A percentile compares a stretch with the other conserved stretches of the same genome.
Evolutionary conservation across 768 basidiomycete species (phyloP).

Genomic region (Termitomyces heimii): DNA sequence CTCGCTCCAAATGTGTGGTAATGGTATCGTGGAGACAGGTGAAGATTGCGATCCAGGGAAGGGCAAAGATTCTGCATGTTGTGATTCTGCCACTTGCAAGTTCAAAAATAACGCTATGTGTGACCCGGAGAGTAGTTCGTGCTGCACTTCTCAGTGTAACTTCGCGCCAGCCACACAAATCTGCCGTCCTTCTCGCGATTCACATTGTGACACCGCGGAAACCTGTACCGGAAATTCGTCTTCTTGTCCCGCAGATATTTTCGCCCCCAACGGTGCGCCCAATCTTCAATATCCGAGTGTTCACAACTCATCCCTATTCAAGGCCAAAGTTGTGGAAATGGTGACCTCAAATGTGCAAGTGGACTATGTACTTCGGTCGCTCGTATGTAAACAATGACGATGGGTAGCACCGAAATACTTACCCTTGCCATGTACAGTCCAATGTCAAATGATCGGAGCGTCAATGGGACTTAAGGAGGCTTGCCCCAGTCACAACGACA

Average conservation of each 20-base stretch:
- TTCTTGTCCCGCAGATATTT: conserved; percentile 61
- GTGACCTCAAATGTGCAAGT: conserved; percentile 65
- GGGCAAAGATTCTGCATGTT: conserved; percentile 59
- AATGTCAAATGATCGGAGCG: conserved; percentile 40
- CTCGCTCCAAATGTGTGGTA: conserved; percentile 72
- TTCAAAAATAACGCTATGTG: conserved; percentile 68
- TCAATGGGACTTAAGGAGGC: conserved; percentile 4
- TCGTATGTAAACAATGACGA: conserved; percentile 34
- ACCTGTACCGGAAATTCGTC: conserved; percentile 72
- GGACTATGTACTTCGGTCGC: conserved; percentile 74
- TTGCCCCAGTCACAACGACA: conserved; percentile 62
- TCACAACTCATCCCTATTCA: conserved; percentile 5
- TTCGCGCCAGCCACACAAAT: conserved; percentile 65
- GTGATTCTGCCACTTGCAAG: conserved; percentile 70
- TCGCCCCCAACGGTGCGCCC: conserved; percentile 53
- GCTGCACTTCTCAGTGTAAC: conserved; percentile 65
- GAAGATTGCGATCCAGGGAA: conserved; percentile 86
- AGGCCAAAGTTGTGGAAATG: conserved; percentile 63
- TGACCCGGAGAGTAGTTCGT: conserved; percentile 69
- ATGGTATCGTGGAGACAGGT: conserved; percentile 75
- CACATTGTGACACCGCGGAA: conserved; percentile 64
- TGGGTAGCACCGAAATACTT: neutral
- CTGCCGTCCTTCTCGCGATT: conserved; percentile 65
- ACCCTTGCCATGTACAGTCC: conserved; percentile 32
- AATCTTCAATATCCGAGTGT: neutral